Base-by-base conservation (phyloP, 2,329 filamentous ascomycete species). In the Pseudonectria foliicola region DNA sequence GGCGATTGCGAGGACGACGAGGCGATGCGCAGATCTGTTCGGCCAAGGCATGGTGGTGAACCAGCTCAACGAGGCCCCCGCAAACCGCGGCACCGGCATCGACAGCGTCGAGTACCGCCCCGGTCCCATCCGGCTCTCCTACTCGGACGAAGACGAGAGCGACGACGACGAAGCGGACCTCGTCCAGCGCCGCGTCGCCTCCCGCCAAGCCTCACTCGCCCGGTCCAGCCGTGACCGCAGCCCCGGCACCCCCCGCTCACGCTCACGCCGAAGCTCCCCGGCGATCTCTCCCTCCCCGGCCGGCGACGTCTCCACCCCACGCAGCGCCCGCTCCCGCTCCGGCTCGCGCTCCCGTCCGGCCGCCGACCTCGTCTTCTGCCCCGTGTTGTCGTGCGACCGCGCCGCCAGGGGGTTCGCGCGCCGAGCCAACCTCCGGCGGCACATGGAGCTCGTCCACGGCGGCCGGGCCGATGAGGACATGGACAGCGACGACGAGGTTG, bases 1-100 rank as follows among this genome's bases (percentile, higher is more conserved):
- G 1, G 82, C 79, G 1, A 61, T 95, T 10, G 73, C 78, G 34
- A 75, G 85, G 21, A 75, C 87, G 1, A 74, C 82, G 2, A 70
- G 79, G 51, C 74, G 90, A 31, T 96, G 89, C 51, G 76, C 82
- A 3, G 66, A 74, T 29, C 64, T 95, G 0, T 95, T 95, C 48
- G 73, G 71, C 0, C 75, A 92, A 59, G 66, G 72, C 15, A 87
- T 92, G 74, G 61, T 66, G 3, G 69, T 88, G 38, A 68, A 71
- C 15, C 75, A 67, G 0, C 61, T 86, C n/a, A 49, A 54, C 34
- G 62, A 66, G 30, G 45, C 45, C 4, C 52, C 55, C 6, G 36
- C 39, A 4, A 45, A 49, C 3, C 45, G 47, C 7, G 42, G 39
- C 1, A 37, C 42, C 4, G 52, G 52, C 12, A 45, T 57, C 21